Percentiles rank a stretch among this genome's conserved stretches.
Conservation (phyloP, 2,329 filamentous ascomycete species). For the Exophiala sideris region DNA sequence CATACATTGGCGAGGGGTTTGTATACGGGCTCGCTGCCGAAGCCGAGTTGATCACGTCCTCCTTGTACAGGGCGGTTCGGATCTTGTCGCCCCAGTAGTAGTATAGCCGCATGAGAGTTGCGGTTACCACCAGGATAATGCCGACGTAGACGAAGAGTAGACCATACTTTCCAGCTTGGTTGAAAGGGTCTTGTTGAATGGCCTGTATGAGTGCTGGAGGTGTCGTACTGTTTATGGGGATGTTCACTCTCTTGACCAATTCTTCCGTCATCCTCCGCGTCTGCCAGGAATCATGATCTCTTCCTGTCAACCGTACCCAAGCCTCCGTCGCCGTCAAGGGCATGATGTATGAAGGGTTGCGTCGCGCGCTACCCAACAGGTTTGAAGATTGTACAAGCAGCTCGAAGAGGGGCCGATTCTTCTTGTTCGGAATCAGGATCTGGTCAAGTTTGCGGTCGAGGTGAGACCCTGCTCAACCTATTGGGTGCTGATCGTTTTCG, state of each 20-base stretch:
- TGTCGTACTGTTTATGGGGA: slow-evolving; percentile 54
- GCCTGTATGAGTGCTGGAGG: slow-evolving; percentile 56
- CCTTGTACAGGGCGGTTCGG: slow-evolving; percentile 81
- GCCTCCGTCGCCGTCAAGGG: slow-evolving; percentile 8
- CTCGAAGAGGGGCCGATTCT: not conserved
- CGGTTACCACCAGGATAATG: slow-evolving; percentile 64
- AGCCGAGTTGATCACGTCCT: slow-evolving; percentile 66
- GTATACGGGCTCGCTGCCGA: slow-evolving; percentile 12
- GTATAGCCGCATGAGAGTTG: slow-evolving; percentile 71
- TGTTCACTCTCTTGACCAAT: slow-evolving; percentile 51
- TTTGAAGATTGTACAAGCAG: not conserved
- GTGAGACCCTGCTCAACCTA: slow-evolving; percentile 11
- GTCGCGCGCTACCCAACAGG: not conserved
- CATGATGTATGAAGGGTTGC: slow-evolving; percentile 5
- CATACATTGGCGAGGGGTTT: slow-evolving; percentile 47
- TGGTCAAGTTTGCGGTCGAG: slow-evolving; percentile 5
- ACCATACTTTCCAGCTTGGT: slow-evolving; percentile 77
- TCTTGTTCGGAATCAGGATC: not conserved
- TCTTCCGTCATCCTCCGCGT: slow-evolving; percentile 14
- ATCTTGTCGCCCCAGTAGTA: slow-evolving; percentile 93
- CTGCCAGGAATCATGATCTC: slow-evolving; percentile 3
- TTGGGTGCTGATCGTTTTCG: slow-evolving; percentile 10
- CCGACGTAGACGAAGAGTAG: slow-evolving; percentile 87
- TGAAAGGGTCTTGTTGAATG: slow-evolving; percentile 70
- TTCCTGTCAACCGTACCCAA: slow-evolving; percentile 12